A percentile compares a stretch with the other conserved stretches of the same genome.
Conservation (phyloP, 768 basidiomycete species). For the Mycena rebaudengoi region DNA sequence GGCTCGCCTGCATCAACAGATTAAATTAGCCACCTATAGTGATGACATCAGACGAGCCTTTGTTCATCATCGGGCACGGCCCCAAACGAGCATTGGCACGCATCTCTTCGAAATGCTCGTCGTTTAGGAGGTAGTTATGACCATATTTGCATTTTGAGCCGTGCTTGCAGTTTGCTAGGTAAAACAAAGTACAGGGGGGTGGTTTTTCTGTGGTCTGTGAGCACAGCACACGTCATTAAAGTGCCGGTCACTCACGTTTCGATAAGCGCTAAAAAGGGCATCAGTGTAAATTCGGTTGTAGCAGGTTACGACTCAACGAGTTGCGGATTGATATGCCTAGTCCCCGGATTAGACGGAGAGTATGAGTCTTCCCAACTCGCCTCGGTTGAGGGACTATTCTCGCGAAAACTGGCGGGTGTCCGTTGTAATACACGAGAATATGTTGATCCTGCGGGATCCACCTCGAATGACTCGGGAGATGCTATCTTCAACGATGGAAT, state of each 20-base stretch:
- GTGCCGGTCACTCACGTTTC: conserved; percentile 58
- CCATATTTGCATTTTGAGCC: conserved; percentile 66
- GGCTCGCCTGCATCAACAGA: conserved; percentile 50
- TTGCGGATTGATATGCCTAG: conserved; percentile 59
- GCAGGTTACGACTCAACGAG: conserved; percentile 50
- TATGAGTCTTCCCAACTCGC: conserved; percentile 46
- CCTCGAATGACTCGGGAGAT: conserved; percentile 28
- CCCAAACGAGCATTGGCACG: conserved; percentile 66
- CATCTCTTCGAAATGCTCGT: conserved; percentile 62
- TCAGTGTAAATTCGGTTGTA: conserved; percentile 28
- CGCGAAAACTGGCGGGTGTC: conserved; percentile 36
- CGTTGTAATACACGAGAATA: conserved; percentile 58
- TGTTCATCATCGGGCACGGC: conserved; percentile 67
- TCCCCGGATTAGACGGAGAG: conserved; percentile 38
- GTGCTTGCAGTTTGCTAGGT: conserved; percentile 67
- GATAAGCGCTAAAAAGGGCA: conserved; percentile 55
- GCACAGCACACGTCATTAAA: conserved; percentile 16
- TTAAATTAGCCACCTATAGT: neutral
- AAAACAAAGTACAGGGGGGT: conserved; percentile 73
- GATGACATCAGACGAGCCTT: conserved; percentile 48
- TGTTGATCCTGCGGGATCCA: conserved; percentile 37
- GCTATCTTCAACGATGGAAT: conserved; percentile 4
- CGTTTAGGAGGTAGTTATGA: conserved; percentile 67
- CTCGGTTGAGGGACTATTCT: conserved; percentile 57
- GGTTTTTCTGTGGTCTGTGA: conserved; percentile 57